Percentiles rank a stretch among this genome's conserved stretches.
phyloP scores from a whole-genome alignment of 129 eudicot genomes.

The Ambrosia artemisiifolia region DNA sequence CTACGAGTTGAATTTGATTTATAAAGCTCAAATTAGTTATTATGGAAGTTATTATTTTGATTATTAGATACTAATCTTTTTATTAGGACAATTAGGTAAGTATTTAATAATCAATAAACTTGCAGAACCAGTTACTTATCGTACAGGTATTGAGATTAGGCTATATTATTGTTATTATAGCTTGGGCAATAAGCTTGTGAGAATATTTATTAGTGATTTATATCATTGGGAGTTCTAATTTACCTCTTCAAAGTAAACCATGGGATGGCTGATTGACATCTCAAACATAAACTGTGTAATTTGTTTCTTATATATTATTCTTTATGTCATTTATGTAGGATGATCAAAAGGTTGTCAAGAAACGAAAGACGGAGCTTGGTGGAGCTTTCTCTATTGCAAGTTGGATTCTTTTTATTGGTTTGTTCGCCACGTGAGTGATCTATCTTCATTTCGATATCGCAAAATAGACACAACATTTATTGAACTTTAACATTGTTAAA shows the following conservation, averaged over 20 bases:
- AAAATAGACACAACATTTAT: background rate
- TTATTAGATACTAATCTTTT: background rate
- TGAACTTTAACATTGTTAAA: background rate
- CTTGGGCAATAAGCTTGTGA: background rate
- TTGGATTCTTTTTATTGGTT: conserved; percentile 91
- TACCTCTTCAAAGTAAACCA: background rate
- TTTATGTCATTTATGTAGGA: conserved; percentile 41
- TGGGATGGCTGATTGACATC: background rate
- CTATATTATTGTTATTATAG: background rate
- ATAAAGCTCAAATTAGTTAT: background rate
- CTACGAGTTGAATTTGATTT: too few relatives aligned
- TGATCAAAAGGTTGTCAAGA: conserved; percentile 84
- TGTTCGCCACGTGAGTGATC: conserved; percentile 79
- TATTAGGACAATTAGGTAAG: background rate
- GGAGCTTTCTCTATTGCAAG: conserved; percentile 92
- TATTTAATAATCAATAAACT: background rate
- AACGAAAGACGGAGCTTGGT: conserved; percentile 97
- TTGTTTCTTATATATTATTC: background rate
- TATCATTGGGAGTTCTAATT: background rate
- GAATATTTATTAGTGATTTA: background rate
- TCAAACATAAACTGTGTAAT: background rate
- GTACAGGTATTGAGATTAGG: background rate
- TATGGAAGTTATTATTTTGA: background rate
- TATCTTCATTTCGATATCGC: conserved; percentile 11
- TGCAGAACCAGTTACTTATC: background rate